These are phyloP conservation scores for Beauveria varroae DNA, from an alignment of 2,329 filamentous ascomycete genomes.

Conservation along the genomic window DNA sequence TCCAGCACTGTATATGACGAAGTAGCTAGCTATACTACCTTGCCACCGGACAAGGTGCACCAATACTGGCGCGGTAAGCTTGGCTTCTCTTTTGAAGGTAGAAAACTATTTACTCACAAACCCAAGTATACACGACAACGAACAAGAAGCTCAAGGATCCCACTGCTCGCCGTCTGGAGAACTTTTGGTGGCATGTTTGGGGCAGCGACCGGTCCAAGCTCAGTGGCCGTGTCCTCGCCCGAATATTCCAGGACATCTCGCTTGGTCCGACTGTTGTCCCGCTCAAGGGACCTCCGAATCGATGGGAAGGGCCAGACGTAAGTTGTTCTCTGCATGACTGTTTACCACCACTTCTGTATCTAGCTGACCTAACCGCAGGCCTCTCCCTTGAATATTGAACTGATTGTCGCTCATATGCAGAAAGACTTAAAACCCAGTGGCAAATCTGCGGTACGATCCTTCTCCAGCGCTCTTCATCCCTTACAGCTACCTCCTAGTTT, in stretches of 20 bases:
- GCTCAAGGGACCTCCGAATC: slow-evolving; percentile 43
- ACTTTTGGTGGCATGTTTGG: slow-evolving; percentile 62
- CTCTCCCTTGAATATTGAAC: slow-evolving; percentile 22
- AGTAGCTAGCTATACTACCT: slow-evolving; percentile 42
- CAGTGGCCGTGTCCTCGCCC: slow-evolving; percentile 46
- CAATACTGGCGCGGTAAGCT: slow-evolving; percentile 50
- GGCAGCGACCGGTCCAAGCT: slow-evolving; percentile 48
- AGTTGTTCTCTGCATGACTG: slow-evolving; percentile 12
- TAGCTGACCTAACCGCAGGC: slow-evolving; percentile 18
- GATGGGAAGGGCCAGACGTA: slow-evolving; percentile 46
- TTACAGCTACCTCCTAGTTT: slow-evolving; percentile 49
- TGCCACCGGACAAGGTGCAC: slow-evolving; percentile 46
- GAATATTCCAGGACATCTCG: slow-evolving; percentile 50
- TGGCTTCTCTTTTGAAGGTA: background rate
- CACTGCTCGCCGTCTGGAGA: slow-evolving; percentile 54
- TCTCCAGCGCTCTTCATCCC: slow-evolving; percentile 36
- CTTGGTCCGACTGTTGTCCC: slow-evolving; percentile 50
- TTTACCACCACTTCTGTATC: slow-evolving; percentile 1
- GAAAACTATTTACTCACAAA: slow-evolving; percentile 9
- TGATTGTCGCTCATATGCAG: slow-evolving; percentile 17
- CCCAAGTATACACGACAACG: slow-evolving; percentile 52
- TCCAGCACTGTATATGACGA: slow-evolving; percentile 43
- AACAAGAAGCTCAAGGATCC: slow-evolving; percentile 52
- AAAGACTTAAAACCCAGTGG: slow-evolving; percentile 11
- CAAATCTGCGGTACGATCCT: slow-evolving; percentile 20